Base-by-base conservation (phyloP, 176 grass and related monocot species). In the Zoysia japonica region DNA sequence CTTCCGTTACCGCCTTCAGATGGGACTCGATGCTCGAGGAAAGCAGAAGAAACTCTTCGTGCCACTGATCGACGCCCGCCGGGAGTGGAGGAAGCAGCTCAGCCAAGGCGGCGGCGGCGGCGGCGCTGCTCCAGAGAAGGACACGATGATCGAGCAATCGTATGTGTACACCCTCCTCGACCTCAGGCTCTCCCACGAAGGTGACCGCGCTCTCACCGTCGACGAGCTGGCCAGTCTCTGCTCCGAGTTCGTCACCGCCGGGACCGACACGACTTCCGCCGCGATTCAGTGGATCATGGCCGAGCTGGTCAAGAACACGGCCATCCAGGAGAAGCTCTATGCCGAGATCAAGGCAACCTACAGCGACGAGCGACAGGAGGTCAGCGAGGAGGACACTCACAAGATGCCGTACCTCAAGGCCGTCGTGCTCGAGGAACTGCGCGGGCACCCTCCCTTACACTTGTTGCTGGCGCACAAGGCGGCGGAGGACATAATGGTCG, bases 201-300 rank as follows among this genome's bases (percentile, higher is more conserved):
- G 75, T 14, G 52, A 72, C 12, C 78, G 86, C 28, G 47, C 47
- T 14, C 81, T 94, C 13, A 86, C 84, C 3, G 80, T 85, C 50
- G 80, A 85, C 3, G 92, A 94, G 87, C 49, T 91, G 5, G 5
- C 63, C 55, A 28, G 2, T 20, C 76, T 91, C 10, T 94, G 89
- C 77, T 61, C 80, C 3, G 92, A 94, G 77, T 94, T 94, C 75
- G 57, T 94, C 52, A 76, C 78, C 78, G 92, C 82, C 46, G 92
- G 92, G 9, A 94, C 92, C 7, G 92, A 94, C 81, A 89, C 92
- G 14, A 94, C 89, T 9, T 85, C 89, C 46, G 89, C 89, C 2
- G 84, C 83, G 11, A 80, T 91, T 1, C 77, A 89, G 70, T 94
- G 92, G 92, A 94, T 94, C 86, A 94, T 94, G 92, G 92, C 92